A percentile compares a stretch with the other conserved stretches of the same genome.
Evolutionary conservation across 1,139 yeast genomes (phyloP).

Genomic region (Suhomyces panamericanus): DNA sequence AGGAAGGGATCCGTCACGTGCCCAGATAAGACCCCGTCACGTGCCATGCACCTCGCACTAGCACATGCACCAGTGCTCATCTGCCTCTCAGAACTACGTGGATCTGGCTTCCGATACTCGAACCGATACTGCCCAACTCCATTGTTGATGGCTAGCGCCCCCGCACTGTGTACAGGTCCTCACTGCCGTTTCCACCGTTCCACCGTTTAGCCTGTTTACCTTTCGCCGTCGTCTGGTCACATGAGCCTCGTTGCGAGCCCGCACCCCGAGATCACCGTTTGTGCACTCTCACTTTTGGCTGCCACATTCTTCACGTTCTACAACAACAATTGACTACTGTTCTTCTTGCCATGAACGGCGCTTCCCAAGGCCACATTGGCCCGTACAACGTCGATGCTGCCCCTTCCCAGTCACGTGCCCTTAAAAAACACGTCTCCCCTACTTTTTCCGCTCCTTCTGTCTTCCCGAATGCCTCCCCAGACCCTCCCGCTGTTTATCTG

Average conservation of each 20-base stretch:
- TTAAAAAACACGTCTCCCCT: background rate
- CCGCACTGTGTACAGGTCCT: too few species aligned
- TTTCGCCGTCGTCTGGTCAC: too few species aligned
- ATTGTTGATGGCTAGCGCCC: too few species aligned
- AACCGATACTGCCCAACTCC: too few species aligned
- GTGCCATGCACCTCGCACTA: background rate
- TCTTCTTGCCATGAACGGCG: background rate
- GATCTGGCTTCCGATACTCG: too few species aligned
- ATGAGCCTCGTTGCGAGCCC: background rate
- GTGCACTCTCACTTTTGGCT: background rate
- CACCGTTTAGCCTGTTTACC: too few species aligned
- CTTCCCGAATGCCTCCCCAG: background rate
- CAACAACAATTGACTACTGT: background rate
- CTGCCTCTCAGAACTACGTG: too few species aligned
- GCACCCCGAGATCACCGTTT: background rate
- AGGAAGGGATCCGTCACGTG: too few species aligned
- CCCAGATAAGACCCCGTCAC: background rate
- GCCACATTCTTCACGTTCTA: slow-evolving; percentile 1
- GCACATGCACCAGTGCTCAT: background rate
- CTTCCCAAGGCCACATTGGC: background rate
- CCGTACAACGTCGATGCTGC: background rate
- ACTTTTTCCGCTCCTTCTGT: background rate
- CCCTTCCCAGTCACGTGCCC: background rate
- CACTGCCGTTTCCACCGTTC: too few species aligned
- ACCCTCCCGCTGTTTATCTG: background rate